These are phyloP conservation scores for Wickerhamiella sorbophila DNA, from an alignment of 805 yeast genomes.

Conservation along the genomic window DNA sequence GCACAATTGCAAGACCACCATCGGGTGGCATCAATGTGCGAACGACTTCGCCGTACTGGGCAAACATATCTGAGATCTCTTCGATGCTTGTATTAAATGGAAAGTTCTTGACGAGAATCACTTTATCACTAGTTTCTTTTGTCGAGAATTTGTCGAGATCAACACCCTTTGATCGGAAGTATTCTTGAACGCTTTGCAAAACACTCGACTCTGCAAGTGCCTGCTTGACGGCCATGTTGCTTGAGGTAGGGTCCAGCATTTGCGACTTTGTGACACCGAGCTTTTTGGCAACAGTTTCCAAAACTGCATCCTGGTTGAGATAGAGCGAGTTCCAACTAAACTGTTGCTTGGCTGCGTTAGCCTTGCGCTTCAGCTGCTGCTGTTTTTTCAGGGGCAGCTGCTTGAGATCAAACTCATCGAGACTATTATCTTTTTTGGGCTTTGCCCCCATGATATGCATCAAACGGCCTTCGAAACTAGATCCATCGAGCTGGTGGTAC, in stretches of 20 bases:
- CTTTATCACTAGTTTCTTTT: conserved; percentile 61
- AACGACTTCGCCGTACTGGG: conserved; percentile 63
- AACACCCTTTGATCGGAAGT: conserved; percentile 73
- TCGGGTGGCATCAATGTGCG: conserved; percentile 88
- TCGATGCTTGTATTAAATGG: conserved; percentile 73
- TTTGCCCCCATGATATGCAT: conserved; percentile 81
- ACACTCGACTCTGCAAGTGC: conserved; percentile 96
- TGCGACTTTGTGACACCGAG: conserved; percentile 74
- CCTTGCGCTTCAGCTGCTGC: conserved; percentile 66
- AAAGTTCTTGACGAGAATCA: conserved; percentile 77
- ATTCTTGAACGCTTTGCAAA: conserved; percentile 76
- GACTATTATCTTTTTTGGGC: conserved; percentile 60
- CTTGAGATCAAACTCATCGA: conserved; percentile 83
- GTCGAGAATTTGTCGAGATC: conserved; percentile 58
- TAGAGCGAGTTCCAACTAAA: conserved; percentile 93
- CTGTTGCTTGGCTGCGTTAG: conserved; percentile 70
- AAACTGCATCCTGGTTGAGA: conserved; percentile 81
- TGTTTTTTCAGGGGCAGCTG: conserved; percentile 89
- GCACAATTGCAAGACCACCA: conserved; percentile 90
- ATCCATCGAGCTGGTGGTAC: conserved; percentile 60
- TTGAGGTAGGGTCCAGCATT: conserved; percentile 72
- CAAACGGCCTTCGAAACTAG: conserved; percentile 86
- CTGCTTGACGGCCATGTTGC: conserved; percentile 85
- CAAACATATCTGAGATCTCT: conserved; percentile 71
- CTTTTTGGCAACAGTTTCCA: conserved; percentile 74